Base-by-base conservation (phyloP, 768 basidiomycete species). In the Auricularia heimuer region DNA sequence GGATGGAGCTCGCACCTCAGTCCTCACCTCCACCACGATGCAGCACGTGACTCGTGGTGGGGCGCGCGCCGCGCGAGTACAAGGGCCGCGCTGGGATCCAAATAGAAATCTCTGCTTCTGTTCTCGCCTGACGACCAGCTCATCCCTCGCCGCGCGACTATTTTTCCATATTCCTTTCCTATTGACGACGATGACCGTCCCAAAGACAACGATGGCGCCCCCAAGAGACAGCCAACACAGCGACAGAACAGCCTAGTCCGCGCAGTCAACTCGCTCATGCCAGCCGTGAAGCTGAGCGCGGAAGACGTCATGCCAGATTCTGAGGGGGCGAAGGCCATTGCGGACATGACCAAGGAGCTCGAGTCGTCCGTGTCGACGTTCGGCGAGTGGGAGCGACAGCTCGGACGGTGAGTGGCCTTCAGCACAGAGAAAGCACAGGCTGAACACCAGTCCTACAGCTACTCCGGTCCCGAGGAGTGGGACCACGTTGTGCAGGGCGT, bases 271-370 rank as follows among this genome's bases (percentile, higher is more conserved):
- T 24, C 56, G 56, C 34, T 60, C 56, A 60, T 60, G 56, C 56
- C 56, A 10, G 56, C 56, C 24, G 34, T 60, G 29, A 60, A 60
- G 56, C 56, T 60, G 29, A 35, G 34, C 56, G 56, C 56, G 29
- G 56, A 60, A 29, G 56, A 60, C 29, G 34, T 60, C 7, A 29
- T 60, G 56, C 56, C 56, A 8, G 56, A 60, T 29, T 33, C 29
- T 14, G 11, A 12, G 24, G 56, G 16, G 8, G 56, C 56, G 24
- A 60, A 60, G 34, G 56, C 56, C 24, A 60, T 60, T 18, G 56
- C 24, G 56, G 56, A 60, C 56, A 60, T 60, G 56, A 60, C 56
- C 56, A 60, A 60, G 56, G 56, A 60, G 56, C 56, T 60, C 24
- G 56, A 60, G 56, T 7, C 56, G 34, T 60, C 56, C 7, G 56